Evolutionary conservation across 2,329 filamentous ascomycete genomes (phyloP).

Genomic region (Aspergillus pseudonomiae): DNA sequence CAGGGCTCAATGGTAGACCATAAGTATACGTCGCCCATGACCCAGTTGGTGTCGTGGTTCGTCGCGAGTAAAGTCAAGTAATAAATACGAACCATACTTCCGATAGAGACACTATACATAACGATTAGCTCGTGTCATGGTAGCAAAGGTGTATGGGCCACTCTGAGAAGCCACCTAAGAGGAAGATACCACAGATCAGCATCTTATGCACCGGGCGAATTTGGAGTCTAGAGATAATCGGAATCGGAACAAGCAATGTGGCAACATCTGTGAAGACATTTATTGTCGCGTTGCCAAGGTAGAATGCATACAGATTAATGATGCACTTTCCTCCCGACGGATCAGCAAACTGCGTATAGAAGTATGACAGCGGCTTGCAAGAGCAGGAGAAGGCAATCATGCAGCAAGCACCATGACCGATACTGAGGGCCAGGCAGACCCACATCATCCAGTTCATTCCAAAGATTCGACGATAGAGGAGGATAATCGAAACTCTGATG

Average conservation of each 20-base stretch:
- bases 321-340: background rate
- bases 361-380: background rate
- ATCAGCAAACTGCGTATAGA: background rate
- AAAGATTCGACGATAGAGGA: conserved; percentile 6
- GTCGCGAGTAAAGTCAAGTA: background rate
- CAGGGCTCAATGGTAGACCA: background rate
- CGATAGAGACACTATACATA: background rate
- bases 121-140: background rate
- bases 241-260: background rate
- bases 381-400: background rate
- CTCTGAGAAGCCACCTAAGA: background rate
- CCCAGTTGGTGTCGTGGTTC: background rate
- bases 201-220: background rate
- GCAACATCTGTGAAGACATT: background rate
- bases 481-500: conserved; percentile 1
- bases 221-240: background rate
- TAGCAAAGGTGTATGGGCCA: background rate
- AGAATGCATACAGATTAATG: background rate
- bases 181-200: background rate
- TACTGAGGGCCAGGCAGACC: background rate
- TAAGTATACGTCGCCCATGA: background rate
- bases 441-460: background rate
- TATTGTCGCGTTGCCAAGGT: background rate
- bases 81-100: background rate
- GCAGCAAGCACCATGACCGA: background rate